These are phyloP conservation scores for Quercus phellos DNA, from an alignment of 331 rosid species.

Conservation along the genomic window DNA sequence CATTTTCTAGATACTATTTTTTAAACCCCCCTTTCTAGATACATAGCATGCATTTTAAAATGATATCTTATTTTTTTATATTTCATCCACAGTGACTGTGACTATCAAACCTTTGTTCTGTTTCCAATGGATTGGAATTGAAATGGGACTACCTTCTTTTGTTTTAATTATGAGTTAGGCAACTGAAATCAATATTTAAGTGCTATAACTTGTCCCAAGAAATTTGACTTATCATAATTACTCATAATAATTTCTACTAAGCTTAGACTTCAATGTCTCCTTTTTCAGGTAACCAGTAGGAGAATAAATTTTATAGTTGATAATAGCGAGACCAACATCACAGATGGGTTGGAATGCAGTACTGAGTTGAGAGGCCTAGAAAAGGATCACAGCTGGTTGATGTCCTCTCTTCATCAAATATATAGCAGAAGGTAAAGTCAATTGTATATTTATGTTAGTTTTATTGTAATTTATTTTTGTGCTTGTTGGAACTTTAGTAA, in stretches of 20 bases:
- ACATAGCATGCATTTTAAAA: not conserved
- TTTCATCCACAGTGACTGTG: not conserved
- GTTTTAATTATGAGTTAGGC: not conserved
- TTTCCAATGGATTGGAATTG: not conserved
- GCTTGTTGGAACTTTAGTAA: not conserved
- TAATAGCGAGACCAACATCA: conserved; percentile 40
- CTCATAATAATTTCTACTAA: conserved; percentile 22
- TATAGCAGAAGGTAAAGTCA: conserved; percentile 79
- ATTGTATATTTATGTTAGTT: conserved; percentile 5
- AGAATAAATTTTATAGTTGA: conserved; percentile 91
- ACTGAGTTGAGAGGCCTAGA: conserved; percentile 40
- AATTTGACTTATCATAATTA: conserved; percentile 14
- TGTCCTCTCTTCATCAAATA: conserved; percentile 89
- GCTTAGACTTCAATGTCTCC: conserved; percentile 19
- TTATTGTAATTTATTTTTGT: not conserved
- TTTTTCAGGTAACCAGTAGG: conserved; percentile 76
- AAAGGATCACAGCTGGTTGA: conserved; percentile 86
- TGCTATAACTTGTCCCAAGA: not conserved
- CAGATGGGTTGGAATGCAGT: conserved; percentile 42
- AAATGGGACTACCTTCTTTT: not conserved
- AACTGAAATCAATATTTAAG: not conserved
- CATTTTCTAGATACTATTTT: too few species aligned
- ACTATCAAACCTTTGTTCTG: not conserved
- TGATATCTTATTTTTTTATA: not conserved
- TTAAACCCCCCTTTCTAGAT: not conserved